Evolutionary conservation across 371 early-diverging fungal species (phyloP).

Genomic region (Chytridium lagenaria): DNA sequence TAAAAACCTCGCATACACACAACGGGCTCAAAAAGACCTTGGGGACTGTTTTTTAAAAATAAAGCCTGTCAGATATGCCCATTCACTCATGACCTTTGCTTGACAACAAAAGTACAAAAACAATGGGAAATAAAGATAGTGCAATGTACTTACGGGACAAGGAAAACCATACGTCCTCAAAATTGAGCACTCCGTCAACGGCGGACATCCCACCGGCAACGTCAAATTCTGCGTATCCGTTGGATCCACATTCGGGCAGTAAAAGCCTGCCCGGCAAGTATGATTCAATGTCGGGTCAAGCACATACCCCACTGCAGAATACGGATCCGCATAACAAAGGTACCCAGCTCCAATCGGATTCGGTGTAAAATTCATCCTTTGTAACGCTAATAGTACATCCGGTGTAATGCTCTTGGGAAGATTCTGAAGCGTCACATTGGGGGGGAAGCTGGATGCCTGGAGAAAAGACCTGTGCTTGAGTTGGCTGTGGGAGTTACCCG

Average conservation of each 20-base stretch:
- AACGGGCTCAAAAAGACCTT: slow-evolving; percentile 35
- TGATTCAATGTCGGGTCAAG: slow-evolving; percentile 4
- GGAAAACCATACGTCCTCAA: slow-evolving; percentile 7
- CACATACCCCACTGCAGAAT: slow-evolving; percentile 1
- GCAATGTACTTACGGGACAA: slow-evolving; percentile 1
- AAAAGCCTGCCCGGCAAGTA: slow-evolving; percentile 2
- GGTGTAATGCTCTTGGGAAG: slow-evolving; percentile 1
- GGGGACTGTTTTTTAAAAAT: slow-evolving; percentile 6
- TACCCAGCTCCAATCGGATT: slow-evolving; percentile 1
- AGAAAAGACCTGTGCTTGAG: too few species aligned
- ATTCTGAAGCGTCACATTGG: not conserved
- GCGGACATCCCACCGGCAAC: slow-evolving; percentile 5
- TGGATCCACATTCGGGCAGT: not conserved
- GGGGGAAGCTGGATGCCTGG: too few species aligned
- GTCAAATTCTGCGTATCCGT: not conserved
- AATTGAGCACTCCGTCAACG: not conserved
- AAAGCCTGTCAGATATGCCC: too few species aligned
- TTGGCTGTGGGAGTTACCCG: too few species aligned
- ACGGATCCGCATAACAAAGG: slow-evolving; percentile 2
- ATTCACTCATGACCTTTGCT: too few species aligned
- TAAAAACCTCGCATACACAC: slow-evolving; percentile 34
- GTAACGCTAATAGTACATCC: not conserved
- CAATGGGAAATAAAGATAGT: not conserved
- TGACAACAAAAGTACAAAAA: not conserved
- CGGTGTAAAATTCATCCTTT: not conserved